phyloP scores from a whole-genome alignment of 805 yeast species.

The Kazachstania martiniae region DNA sequence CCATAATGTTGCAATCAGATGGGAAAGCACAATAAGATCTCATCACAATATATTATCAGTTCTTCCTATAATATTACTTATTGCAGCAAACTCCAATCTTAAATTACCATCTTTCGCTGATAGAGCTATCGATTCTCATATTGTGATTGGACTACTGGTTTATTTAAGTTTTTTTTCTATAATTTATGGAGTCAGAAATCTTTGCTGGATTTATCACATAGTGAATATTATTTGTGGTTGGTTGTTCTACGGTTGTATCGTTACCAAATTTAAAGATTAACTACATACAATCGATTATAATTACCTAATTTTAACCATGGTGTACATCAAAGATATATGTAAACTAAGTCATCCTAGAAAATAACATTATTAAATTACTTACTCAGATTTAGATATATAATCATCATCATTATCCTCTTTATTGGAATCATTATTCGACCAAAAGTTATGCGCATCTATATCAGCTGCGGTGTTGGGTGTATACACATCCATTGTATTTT shows the following conservation, averaged over 20 bases:
- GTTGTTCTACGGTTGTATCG: constrained; percentile 8
- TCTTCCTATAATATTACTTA: constrained; percentile 55
- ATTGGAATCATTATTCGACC: constrained; percentile 16
- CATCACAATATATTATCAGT: constrained; percentile 78
- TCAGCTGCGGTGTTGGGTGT: constrained; percentile 30
- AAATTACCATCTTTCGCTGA: constrained; percentile 31
- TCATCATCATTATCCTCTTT: background rate
- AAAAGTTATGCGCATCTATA: constrained; percentile 27
- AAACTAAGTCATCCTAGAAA: no score
- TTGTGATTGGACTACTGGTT: constrained; percentile 31
- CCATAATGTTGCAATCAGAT: constrained; percentile 63
- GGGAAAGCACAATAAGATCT: constrained; percentile 79
- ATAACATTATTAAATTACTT: no score
- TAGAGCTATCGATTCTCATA: constrained; percentile 18
- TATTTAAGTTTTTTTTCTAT: constrained; percentile 53
- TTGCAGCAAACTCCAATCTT: constrained; percentile 43
- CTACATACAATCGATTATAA: no score
- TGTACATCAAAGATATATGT: no score
- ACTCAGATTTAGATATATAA: background rate
- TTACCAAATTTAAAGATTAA: no score
- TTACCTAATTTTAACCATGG: no score
- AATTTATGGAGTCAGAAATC: constrained; percentile 66
- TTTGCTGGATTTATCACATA: constrained; percentile 77
- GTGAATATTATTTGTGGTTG: constrained; percentile 51
- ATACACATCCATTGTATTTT: constrained; percentile 8